Evolutionary conservation across 2,329 filamentous ascomycete genomes (phyloP), one percentile per base, ranked within the genome.

Genomic region (Endoconidiophora polonica): DNA sequence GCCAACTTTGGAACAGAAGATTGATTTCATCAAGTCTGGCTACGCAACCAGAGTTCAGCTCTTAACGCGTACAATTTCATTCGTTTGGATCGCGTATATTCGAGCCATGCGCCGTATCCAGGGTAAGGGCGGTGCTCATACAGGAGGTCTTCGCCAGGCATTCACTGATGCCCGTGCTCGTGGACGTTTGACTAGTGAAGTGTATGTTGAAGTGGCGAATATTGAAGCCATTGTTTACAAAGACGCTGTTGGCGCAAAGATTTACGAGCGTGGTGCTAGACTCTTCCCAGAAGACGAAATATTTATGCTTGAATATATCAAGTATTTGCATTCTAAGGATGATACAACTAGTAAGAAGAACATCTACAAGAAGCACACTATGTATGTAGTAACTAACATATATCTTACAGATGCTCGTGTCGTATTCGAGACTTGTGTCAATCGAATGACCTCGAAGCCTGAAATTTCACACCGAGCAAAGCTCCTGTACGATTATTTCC

Each of bases 211-310:
- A 1, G 86, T 86, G 57, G 91, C 93, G 14, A 72, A 94, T 53
- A 84, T 98, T 60, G 91, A 98, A 63, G 90, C 91, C 61, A 81
- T 94, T 58, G 93, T 93, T 57, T 98, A 98, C 65, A 91, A 94
- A 60, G 91, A 96, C 59, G 77, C 81, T 0, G 86, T 91, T 0
- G 90, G 88, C 1, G 85, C 83, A 41, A 95, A 91, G 66, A 96
- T 98, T 54, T 94, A 96, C 57, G 91, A 98, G 62, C 83, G 90
- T 43, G 91, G 91, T 18, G 80, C 90, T 55, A 91, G 86, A 60
- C 71, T 98, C 10, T 98, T 96, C 60, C 90, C 90, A 0, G 86
- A 93, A 45, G 90, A 96, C 59, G 88, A 94, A 62, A 74, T 79
- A 52, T 96, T 96, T 65, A 86, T 93, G 55, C 74, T 98, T 47